A percentile compares a stretch with the other conserved stretches of the same genome.
phyloP scores from a whole-genome alignment of 257 asterid species.

The Euphrasia confusa region DNA sequence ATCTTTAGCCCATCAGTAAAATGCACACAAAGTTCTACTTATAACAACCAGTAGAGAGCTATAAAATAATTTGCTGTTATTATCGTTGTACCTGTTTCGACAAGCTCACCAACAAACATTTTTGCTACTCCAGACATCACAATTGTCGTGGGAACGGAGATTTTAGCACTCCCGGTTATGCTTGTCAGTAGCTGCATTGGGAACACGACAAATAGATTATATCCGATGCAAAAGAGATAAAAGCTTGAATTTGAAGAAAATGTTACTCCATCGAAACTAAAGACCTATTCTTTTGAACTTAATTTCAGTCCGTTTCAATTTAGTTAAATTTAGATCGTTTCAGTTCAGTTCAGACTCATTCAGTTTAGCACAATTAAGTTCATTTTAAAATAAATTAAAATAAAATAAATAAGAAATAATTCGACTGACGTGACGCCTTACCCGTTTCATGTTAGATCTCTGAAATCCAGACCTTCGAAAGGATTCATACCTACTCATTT shows the following conservation, averaged over 20 bases:
- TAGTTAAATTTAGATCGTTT: too few species aligned
- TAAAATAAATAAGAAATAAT: too few species aligned
- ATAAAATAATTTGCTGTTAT: too few species aligned
- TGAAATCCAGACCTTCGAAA: slow-evolving; percentile 93
- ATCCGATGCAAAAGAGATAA: slow-evolving; percentile 4
- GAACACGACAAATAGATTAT: neutral
- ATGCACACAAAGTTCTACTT: neutral
- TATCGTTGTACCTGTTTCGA: slow-evolving; percentile 48
- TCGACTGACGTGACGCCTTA: slow-evolving; percentile 15
- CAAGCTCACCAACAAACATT: slow-evolving; percentile 90
- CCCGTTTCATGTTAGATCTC: slow-evolving; percentile 80
- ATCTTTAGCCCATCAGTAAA: slow-evolving; percentile 15
- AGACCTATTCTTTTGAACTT: too few species aligned
- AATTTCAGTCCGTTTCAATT: too few species aligned
- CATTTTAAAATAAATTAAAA: too few species aligned
- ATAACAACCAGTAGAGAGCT: too few species aligned
- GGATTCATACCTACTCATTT: slow-evolving; percentile 87
- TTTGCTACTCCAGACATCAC: slow-evolving; percentile 89
- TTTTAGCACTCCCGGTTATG: slow-evolving; percentile 77
- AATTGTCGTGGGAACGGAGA: slow-evolving; percentile 71
- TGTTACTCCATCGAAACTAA: neutral
- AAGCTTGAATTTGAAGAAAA: neutral
- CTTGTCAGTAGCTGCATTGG: slow-evolving; percentile 51
- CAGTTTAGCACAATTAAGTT: too few species aligned
- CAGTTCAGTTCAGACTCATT: too few species aligned